Evolutionary conservation across 139 green algal genomes (phyloP).

Genomic region (Gonium pectorale): DNA sequence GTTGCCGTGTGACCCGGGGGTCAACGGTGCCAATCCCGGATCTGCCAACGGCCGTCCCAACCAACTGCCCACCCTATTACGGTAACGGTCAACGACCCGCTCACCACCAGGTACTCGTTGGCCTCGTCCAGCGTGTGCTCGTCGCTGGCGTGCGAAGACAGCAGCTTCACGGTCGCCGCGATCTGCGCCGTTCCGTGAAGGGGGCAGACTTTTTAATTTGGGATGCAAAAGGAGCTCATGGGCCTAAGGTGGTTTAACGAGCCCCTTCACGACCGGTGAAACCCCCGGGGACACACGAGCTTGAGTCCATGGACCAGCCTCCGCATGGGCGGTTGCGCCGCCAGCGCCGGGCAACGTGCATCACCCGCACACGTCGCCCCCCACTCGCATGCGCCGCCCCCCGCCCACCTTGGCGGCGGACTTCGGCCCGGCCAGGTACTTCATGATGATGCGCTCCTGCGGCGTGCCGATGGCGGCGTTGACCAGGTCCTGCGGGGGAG

Average conservation of each 20-base stretch:
- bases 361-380: no score
- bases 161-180: neutral
- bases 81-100: neutral
- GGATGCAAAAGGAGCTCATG: no score
- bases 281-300: no score
- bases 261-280: no score
- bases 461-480: neutral
- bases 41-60: neutral
- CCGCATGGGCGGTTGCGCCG: no score
- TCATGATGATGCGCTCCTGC: conserved; percentile 44
- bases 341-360: no score
- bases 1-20: neutral
- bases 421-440: conserved; percentile 36
- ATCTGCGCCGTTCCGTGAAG: no score
- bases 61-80: neutral
- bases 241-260: no score
- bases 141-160: neutral
- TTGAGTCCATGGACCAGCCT: no score
- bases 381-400: neutral
- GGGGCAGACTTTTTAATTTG: no score
- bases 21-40: neutral
- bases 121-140: neutral
- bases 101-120: conserved; percentile 6
- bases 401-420: neutral
- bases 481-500: conserved; percentile 6